Conservation (phyloP, 495 filamentous ascomycete species). For the Annulohypoxylon nitens region DNA sequence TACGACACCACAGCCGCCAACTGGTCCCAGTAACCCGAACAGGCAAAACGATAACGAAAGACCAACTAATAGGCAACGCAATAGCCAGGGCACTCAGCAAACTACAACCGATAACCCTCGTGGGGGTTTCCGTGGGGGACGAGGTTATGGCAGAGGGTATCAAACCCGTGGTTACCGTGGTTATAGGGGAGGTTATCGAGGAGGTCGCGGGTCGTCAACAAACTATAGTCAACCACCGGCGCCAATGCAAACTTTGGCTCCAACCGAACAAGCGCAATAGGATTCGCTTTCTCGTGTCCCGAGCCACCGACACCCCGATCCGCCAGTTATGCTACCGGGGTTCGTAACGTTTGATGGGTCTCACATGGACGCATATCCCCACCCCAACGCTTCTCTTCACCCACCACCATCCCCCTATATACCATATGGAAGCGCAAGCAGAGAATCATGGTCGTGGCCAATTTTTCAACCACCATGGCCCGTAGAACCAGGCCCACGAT, state of each 20-base stretch:
- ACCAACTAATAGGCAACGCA: not conserved
- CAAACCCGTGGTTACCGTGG: constrained; percentile 45
- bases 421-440: not conserved
- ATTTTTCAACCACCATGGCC: not conserved
- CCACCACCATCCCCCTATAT: not conserved
- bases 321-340: not conserved
- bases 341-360: not conserved
- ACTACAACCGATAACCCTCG: constrained; percentile 26
- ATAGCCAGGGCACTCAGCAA: constrained; percentile 4
- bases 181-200: constrained; percentile 41
- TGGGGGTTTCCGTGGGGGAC: constrained; percentile 43
- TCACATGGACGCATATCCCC: not conserved
- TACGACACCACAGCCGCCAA: not conserved
- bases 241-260: constrained; percentile 23
- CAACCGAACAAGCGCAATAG: constrained; percentile 42
- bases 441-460: not conserved
- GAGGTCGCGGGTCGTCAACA: constrained; percentile 37
- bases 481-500: not conserved
- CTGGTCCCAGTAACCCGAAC: constrained; percentile 8
- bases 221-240: constrained; percentile 25
- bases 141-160: constrained; percentile 45
- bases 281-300: constrained; percentile 19
- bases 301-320: constrained; percentile 8
- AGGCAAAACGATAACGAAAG: constrained; percentile 19
- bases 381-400: not conserved